phyloP scores from a whole-genome alignment of 768 basidiomycete genomes.

The Suillus subalutaceus region DNA sequence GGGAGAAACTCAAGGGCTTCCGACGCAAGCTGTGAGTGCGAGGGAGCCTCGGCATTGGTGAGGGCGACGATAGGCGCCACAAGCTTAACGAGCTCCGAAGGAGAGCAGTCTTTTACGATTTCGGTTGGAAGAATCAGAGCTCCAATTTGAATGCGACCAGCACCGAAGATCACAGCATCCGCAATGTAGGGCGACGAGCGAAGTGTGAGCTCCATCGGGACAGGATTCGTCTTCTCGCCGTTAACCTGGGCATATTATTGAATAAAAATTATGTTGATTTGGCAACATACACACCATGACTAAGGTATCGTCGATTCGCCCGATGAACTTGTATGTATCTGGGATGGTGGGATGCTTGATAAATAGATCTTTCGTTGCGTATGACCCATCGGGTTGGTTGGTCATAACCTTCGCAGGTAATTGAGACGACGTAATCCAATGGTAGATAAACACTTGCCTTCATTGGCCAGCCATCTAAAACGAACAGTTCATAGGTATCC shows the following conservation, averaged over 20 bases:
- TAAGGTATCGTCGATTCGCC: slow-evolving; percentile 58
- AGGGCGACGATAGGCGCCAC: slow-evolving; percentile 46
- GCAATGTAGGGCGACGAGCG: slow-evolving; percentile 48
- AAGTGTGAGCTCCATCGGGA: slow-evolving; percentile 55
- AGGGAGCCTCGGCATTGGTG: slow-evolving; percentile 55
- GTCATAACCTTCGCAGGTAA: slow-evolving; percentile 23
- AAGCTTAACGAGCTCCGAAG: slow-evolving; percentile 36
- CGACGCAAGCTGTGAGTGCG: slow-evolving; percentile 51
- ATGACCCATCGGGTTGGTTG: slow-evolving; percentile 55
- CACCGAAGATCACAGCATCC: slow-evolving; percentile 59
- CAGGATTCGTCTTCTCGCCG: slow-evolving; percentile 61
- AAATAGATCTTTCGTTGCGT: slow-evolving; percentile 59
- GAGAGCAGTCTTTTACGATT: slow-evolving; percentile 28
- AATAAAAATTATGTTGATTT: background rate
- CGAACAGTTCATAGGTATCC: slow-evolving; percentile 49
- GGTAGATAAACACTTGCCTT: slow-evolving; percentile 37
- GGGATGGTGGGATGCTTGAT: slow-evolving; percentile 46
- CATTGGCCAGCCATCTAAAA: slow-evolving; percentile 53
- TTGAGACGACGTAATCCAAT: slow-evolving; percentile 18
- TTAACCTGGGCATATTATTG: slow-evolving; percentile 34
- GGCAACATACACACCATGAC: slow-evolving; percentile 30
- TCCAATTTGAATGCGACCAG: slow-evolving; percentile 50
- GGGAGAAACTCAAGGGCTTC: slow-evolving; percentile 56
- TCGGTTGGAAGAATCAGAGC: slow-evolving; percentile 54
- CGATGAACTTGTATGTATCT: slow-evolving; percentile 49